Base-by-base conservation (phyloP, 768 basidiomycete genomes). In the Panus rudis region DNA sequence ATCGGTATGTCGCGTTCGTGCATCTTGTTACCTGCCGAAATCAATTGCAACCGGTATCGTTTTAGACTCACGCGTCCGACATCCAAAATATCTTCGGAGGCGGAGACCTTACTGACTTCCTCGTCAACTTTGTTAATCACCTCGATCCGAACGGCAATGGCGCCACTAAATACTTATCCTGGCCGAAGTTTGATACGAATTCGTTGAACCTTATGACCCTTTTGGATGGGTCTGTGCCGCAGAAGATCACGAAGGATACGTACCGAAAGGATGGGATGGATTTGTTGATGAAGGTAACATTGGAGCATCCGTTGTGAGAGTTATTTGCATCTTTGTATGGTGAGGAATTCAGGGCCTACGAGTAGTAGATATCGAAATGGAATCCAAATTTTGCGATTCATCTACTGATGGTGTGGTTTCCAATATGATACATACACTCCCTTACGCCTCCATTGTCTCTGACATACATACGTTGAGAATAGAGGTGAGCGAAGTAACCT, bases 101-200 rank as follows among this genome's bases (percentile, higher is more conserved):
- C 3, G 63, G 63, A 16, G 70, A 73, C 44, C 56, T 76, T 52
- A 54, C 68, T 4, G 69, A 73, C 51, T 69, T 70, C 48, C 60
- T 76, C 17, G 64, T 75, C 40, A 63, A 67, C 33, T 75, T 74
- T 46, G 65, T 59, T 11, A 56, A 50, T 34, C 65, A 53, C 7
- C 67, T 71, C 34, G 52, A 76, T 52, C 75, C 68, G 1, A 78
- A 78, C 49, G 64, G 45, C 11, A n/a, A n/a, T n/a, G n/a, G n/a
- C n/a, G n/a, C n/a, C n/a, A 19, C 8, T 4, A 56, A 52, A 2
- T 63, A 63, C 10, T 33, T 65, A 13, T 54, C 56, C 19, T 77
- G 73, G 75, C 73, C 75, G 0, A 59, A 63, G 41, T 76, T 73
- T 38, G 39, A 22, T 25, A 37, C 30, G 11, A 6, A 37, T 8